These are phyloP conservation scores for Magnaporthales sp. DNA, from an alignment of 2,329 filamentous ascomycete species.

Conservation along the genomic window DNA sequence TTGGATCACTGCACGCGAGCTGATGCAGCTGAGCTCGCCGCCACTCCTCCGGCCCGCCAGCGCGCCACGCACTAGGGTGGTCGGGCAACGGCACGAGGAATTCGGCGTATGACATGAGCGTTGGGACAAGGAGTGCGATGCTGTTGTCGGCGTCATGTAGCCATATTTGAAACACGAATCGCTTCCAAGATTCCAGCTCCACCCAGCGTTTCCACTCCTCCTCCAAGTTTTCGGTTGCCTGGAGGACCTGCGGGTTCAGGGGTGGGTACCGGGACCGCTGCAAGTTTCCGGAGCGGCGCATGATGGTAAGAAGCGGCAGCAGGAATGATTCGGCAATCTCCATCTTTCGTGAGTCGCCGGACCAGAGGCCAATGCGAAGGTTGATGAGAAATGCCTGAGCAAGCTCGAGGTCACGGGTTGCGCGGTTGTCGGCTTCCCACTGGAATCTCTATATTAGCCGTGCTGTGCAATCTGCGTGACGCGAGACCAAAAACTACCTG, in stretches of 20 bases:
- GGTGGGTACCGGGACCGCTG: not conserved
- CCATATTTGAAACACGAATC: conserved; percentile 19
- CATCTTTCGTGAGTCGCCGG: conserved; percentile 26
- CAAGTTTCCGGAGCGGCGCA: conserved; percentile 20
- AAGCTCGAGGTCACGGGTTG: conserved; percentile 20
- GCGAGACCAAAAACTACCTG: not conserved
- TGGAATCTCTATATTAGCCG: conserved; percentile 5
- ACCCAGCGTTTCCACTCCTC: conserved; percentile 14
- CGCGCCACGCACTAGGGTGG: not conserved
- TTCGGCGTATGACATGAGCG: conserved; percentile 22
- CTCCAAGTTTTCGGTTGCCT: not conserved
- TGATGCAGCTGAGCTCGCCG: conserved; percentile 15
- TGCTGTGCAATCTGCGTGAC: not conserved
- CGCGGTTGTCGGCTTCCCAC: conserved; percentile 25
- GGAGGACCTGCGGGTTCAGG: not conserved
- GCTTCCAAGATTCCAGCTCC: conserved; percentile 20
- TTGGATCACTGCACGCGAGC: not conserved
- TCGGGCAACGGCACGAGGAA: conserved; percentile 5
- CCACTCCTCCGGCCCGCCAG: conserved; percentile 14
- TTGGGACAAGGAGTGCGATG: conserved; percentile 18
- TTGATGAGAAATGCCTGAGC: conserved; percentile 24
- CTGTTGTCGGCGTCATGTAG: conserved; percentile 21
- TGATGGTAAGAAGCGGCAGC: conserved; percentile 25
- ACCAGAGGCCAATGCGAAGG: conserved; percentile 26
- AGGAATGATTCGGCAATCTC: conserved; percentile 30